Evolutionary conservation across 768 basidiomycete genomes (phyloP), one percentile per base, ranked within the genome.

Genomic region (Lactarius hatsudake): DNA sequence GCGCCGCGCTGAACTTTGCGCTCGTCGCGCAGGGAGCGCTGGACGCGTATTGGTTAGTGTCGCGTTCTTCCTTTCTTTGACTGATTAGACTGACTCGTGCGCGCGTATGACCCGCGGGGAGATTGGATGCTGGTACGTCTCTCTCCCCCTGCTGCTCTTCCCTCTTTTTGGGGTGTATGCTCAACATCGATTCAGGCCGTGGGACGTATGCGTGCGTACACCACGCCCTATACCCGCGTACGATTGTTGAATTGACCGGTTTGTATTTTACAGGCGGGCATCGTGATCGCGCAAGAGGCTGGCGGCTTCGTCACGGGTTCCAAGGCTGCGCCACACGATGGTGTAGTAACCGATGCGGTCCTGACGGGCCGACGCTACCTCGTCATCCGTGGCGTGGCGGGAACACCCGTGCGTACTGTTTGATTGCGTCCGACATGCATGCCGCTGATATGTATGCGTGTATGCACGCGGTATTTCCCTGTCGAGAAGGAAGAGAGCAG

Each of bases 251-350:
- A 26, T 28, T 5, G 23, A 15, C 12, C 26, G 23, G 48, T 51
- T 26, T 15, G 13, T 8, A 53, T 26, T 28, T 17, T 23, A 5
- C 72, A 86, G 81, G 94, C 96, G 3, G 96, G 95, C 0, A 87
- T 92, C 15, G 88, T 96, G 71, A 96, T 98, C 67, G 90, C 92
- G 0, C 84, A 92, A 68, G 96, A 96, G 75, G 91, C 96, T 0
- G 96, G 96, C 6, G 86, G 89, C 17, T 78, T 88, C 13, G 86
- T 92, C 36, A 88, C 90, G 20, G 94, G 93, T 38, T 87, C 87
- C 59, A 82, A 88, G 60, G 78, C 76, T 10, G 62, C 71, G 5
- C 75, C 75, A 20, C 75, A 77, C 23, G 75, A 79, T 67, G 79
- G 79, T 53, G 83, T 86, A 51, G 84, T 90, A 15, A 87, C 86